These are phyloP conservation scores for Ulota crispa DNA, from an alignment of 225 moss, liverwort and hornwort species.

Conservation along the genomic window DNA sequence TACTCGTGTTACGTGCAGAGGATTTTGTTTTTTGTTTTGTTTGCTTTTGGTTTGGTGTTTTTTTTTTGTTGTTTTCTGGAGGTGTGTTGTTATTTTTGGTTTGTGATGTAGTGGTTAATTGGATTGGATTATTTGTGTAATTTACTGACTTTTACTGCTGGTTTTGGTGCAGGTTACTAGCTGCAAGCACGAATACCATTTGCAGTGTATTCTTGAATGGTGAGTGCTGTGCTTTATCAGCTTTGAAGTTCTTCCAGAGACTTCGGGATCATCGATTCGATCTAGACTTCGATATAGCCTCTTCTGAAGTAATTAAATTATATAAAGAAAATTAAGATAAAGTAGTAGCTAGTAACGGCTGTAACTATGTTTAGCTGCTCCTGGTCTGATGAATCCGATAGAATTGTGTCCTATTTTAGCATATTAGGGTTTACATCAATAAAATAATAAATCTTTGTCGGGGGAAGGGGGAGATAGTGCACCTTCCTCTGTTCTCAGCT, in stretches of 20 bases:
- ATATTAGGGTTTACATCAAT: constrained; percentile 14
- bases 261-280: constrained; percentile 2
- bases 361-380: constrained; percentile 1
- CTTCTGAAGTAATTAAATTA: not conserved
- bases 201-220: constrained; percentile 97
- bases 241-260: not conserved
- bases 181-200: constrained; percentile 95
- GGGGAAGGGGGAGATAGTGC: not conserved
- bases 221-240: constrained; percentile 33
- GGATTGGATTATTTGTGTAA: not conserved
- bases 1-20: not conserved
- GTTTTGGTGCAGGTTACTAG: constrained; percentile 56
- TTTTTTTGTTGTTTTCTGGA: not conserved
- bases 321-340: not conserved
- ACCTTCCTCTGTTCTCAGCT: not conserved
- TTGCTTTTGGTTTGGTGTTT: not conserved
- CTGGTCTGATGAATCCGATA: constrained; percentile 6
- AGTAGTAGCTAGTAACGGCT: not conserved
- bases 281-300: not conserved
- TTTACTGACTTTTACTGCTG: constrained; percentile 3
- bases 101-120: constrained; percentile 4
- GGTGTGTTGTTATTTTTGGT: not conserved
- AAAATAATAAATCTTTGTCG: not conserved
- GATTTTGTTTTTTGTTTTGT: not conserved
- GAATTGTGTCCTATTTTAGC: not conserved